Evolutionary conservation across 306 rosid species (phyloP).

Genomic region (Oxytropis ochrocephala): DNA sequence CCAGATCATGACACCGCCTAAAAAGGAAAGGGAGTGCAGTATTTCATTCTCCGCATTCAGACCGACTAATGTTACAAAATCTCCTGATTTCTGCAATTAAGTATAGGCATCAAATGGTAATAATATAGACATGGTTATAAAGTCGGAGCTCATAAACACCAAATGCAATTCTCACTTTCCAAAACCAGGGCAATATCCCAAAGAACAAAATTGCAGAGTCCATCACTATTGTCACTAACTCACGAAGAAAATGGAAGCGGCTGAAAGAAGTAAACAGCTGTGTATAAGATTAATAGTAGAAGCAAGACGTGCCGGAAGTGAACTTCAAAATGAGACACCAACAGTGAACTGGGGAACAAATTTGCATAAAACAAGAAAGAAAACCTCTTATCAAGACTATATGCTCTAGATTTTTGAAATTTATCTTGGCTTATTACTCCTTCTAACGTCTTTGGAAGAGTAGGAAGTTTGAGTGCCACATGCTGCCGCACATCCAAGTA

Average conservation of each 20-base stretch:
- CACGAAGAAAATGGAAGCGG: constrained; percentile 80
- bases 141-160: neutral
- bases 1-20: constrained; percentile 76
- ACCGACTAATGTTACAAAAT: constrained; percentile 49
- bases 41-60: constrained; percentile 82
- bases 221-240: constrained; percentile 78
- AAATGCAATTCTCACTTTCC: constrained; percentile 62
- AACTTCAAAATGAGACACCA: neutral
- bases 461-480: constrained; percentile 65
- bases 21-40: constrained; percentile 72
- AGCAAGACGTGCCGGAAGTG: neutral
- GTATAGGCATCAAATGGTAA: neutral
- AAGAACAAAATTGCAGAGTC: constrained; percentile 70
- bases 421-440: constrained; percentile 92
- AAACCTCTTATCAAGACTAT: constrained; percentile 90
- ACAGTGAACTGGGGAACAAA: neutral
- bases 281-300: neutral
- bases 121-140: neutral
- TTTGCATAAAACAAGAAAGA: neutral
- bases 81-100: constrained; percentile 69
- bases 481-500: constrained; percentile 87
- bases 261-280: constrained; percentile 38
- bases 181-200: constrained; percentile 83
- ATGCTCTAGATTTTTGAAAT: constrained; percentile 80
- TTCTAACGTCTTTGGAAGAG: constrained; percentile 77